Conservation (phyloP, 306 rosid genomes). For the Cicer judaicum region DNA sequence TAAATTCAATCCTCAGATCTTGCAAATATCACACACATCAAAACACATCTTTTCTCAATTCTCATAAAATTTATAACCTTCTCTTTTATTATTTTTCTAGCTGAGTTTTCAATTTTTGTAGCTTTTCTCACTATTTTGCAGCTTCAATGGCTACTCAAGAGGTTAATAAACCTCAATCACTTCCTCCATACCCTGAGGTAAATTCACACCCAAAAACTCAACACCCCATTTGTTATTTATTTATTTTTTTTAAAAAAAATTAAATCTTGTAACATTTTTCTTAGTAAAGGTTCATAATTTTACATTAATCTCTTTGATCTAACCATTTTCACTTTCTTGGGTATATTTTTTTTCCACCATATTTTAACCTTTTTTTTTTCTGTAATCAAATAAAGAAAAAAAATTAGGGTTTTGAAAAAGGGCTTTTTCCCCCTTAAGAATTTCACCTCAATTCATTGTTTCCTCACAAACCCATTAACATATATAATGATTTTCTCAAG, state of each 20-base stretch:
- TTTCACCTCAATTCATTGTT: conserved; percentile 8
- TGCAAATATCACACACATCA: conserved; percentile 46
- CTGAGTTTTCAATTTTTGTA: neutral
- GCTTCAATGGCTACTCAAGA: conserved; percentile 75
- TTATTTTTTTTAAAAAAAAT: neutral
- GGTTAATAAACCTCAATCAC: conserved; percentile 66
- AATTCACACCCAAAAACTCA: neutral
- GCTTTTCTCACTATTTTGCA: conserved; percentile 42
- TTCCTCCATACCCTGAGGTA: conserved; percentile 92
- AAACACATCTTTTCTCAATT: conserved; percentile 23
- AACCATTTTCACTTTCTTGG: neutral
- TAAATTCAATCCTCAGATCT: conserved; percentile 57
- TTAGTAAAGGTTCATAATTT: neutral
- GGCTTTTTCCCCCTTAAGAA: neutral
- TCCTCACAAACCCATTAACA: neutral
- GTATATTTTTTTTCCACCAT: neutral
- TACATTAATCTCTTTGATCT: neutral
- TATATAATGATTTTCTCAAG: neutral
- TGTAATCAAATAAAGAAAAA: neutral
- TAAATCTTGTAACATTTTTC: neutral
- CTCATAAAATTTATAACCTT: neutral
- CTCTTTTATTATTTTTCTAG: neutral
- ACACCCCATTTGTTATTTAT: neutral
- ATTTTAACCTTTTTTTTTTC: neutral
- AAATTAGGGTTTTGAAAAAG: neutral